Base-by-base conservation (phyloP, 106 monocot species). In the Dendrobium officinale region DNA sequence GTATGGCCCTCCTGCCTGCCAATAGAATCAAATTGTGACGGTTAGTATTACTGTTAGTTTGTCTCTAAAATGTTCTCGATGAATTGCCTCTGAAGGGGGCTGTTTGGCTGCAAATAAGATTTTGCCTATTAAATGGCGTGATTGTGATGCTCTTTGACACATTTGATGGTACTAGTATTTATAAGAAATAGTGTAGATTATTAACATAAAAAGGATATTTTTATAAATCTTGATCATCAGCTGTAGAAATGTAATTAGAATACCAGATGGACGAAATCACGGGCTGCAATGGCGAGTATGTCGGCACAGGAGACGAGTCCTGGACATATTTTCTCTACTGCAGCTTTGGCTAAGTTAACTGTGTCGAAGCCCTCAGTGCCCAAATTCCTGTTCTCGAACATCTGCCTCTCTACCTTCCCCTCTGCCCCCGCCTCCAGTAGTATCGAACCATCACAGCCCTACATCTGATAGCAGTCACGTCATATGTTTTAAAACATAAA, bases 331-430 rank as follows among this genome's bases (percentile, higher is more conserved):
- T 84, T 84, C 58, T 91, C 91, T 0, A 91, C 86, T 1, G 91
- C 91, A 2, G 88, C 91, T 80, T 88, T 91, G 29, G 91, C 91
- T 61, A 86, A 86, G 66, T 82, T 73, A 33, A 91, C 91, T 4
- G 91, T 91, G 84, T 91, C 91, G 78, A 91, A 91, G 15, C 91
- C 91, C 56, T 91, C 88, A 2, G 88, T 86, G 29, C 86, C 91
- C 11, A 91, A 86, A 11, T 88, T 86, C 40, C 84, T 40, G 83
- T 88, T 84, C 75, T 86, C 84, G 16, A 84, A 80, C 55, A 84
- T 76, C 59, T 88, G 80, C 51, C 80, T 91, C 73, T 83, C 82
- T 87, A 89, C 72, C 72, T 77, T 24, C 83, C 83, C 15, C 72
- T 55, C 54, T 79, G 41, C 42, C 26, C 55, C 24, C 72, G 78